A percentile compares a stretch with the other conserved stretches of the same genome.
phyloP scores from a whole-genome alignment of 2,329 filamentous ascomycete species.

The Teratosphaeria epicoccoides region DNA sequence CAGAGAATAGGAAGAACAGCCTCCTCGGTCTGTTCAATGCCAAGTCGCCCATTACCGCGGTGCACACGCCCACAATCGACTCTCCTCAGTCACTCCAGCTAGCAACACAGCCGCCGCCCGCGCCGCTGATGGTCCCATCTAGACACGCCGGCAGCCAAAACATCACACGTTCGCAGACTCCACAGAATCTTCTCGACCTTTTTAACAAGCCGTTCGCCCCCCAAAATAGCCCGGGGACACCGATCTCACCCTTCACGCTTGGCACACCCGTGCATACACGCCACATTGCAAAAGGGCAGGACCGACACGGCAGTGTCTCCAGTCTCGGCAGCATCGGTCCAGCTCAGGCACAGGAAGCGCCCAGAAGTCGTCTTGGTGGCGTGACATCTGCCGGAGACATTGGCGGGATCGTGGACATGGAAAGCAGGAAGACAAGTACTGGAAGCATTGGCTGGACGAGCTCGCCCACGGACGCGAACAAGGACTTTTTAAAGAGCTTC shows the following conservation, averaged over 20 bases:
- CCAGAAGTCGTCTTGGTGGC: conserved; percentile 1
- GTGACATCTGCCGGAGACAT: not conserved
- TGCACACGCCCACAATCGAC: not conserved
- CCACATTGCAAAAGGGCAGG: not conserved
- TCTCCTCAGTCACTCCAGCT: conserved; percentile 1
- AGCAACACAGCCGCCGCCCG: conserved; percentile 12
- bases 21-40: conserved; percentile 9
- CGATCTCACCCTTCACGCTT: conserved; percentile 23
- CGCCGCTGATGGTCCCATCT: conserved; percentile 18
- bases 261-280: conserved; percentile 15
- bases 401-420: not conserved
- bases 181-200: conserved; percentile 20
- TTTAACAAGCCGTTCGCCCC: conserved; percentile 15
- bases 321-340: not conserved
- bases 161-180: conserved; percentile 5
- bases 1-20: not conserved
- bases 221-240: conserved; percentile 17
- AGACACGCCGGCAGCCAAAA: conserved; percentile 6
- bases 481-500: conserved; percentile 27
- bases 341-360: conserved; percentile 7
- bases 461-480: conserved; percentile 25
- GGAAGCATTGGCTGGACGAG: conserved; percentile 10
- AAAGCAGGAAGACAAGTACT: conserved; percentile 3
- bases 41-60: conserved; percentile 8
- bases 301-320: not conserved